Conservation (phyloP, 2,329 filamentous ascomycete species). For the Pseudopithomyces chartarum region DNA sequence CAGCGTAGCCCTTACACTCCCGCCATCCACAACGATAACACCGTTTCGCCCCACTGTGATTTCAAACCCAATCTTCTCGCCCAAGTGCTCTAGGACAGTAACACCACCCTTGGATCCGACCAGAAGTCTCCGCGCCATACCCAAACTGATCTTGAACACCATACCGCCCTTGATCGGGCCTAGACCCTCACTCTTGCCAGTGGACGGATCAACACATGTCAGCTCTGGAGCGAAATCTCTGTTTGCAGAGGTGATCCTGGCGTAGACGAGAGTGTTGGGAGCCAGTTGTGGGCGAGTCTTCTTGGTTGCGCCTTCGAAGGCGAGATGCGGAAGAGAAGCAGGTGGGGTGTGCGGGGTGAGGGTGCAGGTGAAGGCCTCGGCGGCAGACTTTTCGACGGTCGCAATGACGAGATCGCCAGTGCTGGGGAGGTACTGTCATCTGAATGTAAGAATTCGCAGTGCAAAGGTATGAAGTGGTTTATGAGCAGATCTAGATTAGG, state of each 20-base stretch:
- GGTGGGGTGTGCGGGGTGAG: conserved; percentile 67
- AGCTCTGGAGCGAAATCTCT: conserved; percentile 78
- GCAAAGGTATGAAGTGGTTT: background rate
- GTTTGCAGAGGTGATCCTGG: conserved; percentile 72
- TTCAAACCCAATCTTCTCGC: conserved; percentile 84
- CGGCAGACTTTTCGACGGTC: conserved; percentile 74
- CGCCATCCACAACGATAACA: conserved; percentile 87
- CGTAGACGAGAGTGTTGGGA: conserved; percentile 82
- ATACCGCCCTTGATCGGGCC: conserved; percentile 85
- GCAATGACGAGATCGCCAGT: conserved; percentile 88
- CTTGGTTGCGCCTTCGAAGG: conserved; percentile 91
- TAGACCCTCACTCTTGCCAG: conserved; percentile 86
- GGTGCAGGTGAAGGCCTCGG: conserved; percentile 79
- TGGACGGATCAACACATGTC: conserved; percentile 84
- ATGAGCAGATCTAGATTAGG: background rate
- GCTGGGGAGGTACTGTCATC: conserved; percentile 73
- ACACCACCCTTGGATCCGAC: conserved; percentile 64
- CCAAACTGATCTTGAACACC: conserved; percentile 79
- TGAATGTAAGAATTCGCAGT: background rate
- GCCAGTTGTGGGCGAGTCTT: conserved; percentile 84
- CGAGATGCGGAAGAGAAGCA: conserved; percentile 79
- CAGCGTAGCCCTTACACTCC: conserved; percentile 72
- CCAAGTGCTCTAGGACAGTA: conserved; percentile 79
- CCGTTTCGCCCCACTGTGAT: conserved; percentile 93
- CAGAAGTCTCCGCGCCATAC: conserved; percentile 81